Evolutionary conservation across 208 protist species (phyloP), one percentile per base, ranked within the genome.

Genomic region (Leishmania tarentolae): DNA sequence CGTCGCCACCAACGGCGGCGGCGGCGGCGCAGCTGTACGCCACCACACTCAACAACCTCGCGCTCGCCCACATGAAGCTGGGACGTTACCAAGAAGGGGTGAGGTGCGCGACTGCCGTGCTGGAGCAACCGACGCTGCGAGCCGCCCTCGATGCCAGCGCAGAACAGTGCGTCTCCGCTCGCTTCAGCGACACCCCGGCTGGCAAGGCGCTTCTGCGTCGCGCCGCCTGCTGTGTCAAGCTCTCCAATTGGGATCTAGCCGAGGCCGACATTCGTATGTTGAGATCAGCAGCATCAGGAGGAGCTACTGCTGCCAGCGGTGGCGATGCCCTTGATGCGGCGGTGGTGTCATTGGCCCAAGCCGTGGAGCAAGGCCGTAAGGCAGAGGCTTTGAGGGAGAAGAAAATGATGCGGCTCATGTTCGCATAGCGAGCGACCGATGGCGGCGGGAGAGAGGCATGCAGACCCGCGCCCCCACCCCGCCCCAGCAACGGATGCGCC

Each of bases 171-270:
- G 65, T 61, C 28, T n/a, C 78, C 35, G n/a, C 44, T 47, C 52
- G 24, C 8, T 73, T 63, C 28, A 81, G 63, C 21, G 61, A 56
- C 59, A 83, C 79, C n/a, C 73, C 83, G 42, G 31, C 80, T 56
- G 73, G 53, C 9, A 95, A 94, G 81, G 93, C 92, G n/a, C 83
- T 94, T 68, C 83, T 93, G 70, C 88, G 93, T 5, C 91, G 93
- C 21, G 91, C 88, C n/a, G 69, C 59, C 44, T 90, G 88, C 68
- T 70, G 82, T 70, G 69, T 91, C 13, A 52, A 77, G 37, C 84
- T 93, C 21, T 76, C 65, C 1, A 68, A 88, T 1, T 86, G 81
- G 73, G 80, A 78, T 2, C 61, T 69, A 37, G 93, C 89, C 42
- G 87, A 89, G 75, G 78, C 46, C n/a, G 89, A 96, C 19, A 13